Percentiles rank a stretch among this genome's conserved stretches.
Evolutionary conservation across 345 rosid genomes (phyloP).

Genomic region (Gossypium longicalyx): DNA sequence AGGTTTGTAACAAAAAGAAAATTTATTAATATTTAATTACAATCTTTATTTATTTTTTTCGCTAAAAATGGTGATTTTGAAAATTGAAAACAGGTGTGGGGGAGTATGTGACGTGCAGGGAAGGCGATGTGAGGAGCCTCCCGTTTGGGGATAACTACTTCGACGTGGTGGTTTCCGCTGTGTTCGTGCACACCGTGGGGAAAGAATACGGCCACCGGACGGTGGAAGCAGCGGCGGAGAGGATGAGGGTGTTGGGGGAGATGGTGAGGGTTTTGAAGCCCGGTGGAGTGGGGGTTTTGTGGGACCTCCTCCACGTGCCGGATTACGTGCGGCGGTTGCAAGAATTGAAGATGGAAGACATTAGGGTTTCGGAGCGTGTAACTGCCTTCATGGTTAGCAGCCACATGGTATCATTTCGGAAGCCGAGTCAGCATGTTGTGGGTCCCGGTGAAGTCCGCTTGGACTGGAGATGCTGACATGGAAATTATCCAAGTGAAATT

Average conservation of each 20-base stretch:
- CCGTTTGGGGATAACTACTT: conserved; percentile 82
- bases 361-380: conserved; percentile 70
- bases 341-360: conserved; percentile 86
- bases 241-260: conserved; percentile 79
- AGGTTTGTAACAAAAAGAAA: conserved; percentile 36
- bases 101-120: conserved; percentile 91
- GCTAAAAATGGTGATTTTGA: not conserved
- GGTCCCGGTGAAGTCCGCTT: conserved; percentile 64
- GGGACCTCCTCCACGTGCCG: conserved; percentile 84
- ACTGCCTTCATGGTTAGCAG: conserved; percentile 94
- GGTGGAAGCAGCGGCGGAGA: conserved; percentile 90
- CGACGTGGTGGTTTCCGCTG: conserved; percentile 91
- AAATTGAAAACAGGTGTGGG: conserved; percentile 53
- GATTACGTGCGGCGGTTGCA: conserved; percentile 76
- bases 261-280: conserved; percentile 86
- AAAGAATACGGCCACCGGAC: conserved; percentile 79
- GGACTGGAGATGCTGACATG: conserved; percentile 61
- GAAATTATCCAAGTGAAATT: conserved; percentile 1
- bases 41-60: not conserved
- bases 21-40: no score
- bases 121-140: conserved; percentile 79
- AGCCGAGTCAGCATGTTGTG: conserved; percentile 60
- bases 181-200: conserved; percentile 75
- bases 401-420: conserved; percentile 78
- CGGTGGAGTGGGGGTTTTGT: conserved; percentile 68